Conservation (phyloP, 495 filamentous ascomycete species). For the Staphylotrichum longicolle region DNA sequence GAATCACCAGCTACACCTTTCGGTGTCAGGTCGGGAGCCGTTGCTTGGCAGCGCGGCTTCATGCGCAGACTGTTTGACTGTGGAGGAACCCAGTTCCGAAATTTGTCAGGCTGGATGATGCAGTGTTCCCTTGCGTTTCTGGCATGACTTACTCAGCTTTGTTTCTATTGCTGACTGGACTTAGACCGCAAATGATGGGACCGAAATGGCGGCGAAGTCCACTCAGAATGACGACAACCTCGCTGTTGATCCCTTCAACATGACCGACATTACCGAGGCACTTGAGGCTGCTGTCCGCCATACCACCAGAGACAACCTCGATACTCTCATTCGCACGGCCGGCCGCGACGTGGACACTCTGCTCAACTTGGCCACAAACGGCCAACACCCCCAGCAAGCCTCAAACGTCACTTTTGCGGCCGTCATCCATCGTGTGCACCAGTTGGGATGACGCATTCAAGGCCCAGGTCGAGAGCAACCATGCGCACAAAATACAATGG, state of each 20-base stretch:
- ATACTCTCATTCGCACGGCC: background rate
- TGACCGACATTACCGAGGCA: background rate
- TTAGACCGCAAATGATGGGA: background rate
- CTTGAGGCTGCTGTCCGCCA: background rate
- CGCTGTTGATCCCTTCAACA: background rate
- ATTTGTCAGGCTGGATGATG: background rate
- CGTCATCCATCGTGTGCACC: background rate
- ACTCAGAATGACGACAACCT: too few species aligned
- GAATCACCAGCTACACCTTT: background rate
- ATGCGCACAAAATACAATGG: background rate
- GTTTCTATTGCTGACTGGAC: slow-evolving; percentile 8
- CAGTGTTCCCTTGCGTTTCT: background rate
- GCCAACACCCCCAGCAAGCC: background rate
- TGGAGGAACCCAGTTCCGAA: background rate
- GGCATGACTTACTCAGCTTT: slow-evolving; percentile 8
- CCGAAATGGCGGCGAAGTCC: background rate
- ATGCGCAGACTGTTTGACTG: slow-evolving; percentile 1
- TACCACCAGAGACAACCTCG: background rate
- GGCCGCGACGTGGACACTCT: background rate
- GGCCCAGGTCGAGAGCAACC: background rate
- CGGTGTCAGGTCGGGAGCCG: slow-evolving; percentile 2
- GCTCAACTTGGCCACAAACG: background rate
- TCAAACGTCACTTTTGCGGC: background rate
- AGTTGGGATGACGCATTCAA: background rate
- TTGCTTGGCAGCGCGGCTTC: background rate